Percentiles rank a stretch among this genome's conserved stretches.
These are phyloP conservation scores for Glycine soja DNA, from an alignment of 306 rosid species.

Conservation along the genomic window DNA sequence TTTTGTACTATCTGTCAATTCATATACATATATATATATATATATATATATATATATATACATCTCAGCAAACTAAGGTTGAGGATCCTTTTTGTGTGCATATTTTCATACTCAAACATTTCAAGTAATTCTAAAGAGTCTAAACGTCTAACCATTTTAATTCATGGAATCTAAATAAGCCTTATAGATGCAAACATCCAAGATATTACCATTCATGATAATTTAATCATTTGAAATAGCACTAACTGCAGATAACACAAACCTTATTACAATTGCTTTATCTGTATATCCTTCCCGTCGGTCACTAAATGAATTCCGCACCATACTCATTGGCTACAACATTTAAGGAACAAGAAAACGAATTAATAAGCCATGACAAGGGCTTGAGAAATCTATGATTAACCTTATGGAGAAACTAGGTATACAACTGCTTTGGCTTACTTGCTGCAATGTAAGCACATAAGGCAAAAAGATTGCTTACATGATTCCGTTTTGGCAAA, in stretches of 20 bases:
- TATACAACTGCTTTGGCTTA: constrained; percentile 14
- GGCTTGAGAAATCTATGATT: constrained; percentile 38
- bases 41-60: too few relatives aligned
- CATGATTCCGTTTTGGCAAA: constrained; percentile 87
- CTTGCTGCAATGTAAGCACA: constrained; percentile 25
- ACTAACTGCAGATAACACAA: constrained; percentile 39
- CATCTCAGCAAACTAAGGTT: too few relatives aligned
- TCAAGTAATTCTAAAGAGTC: neutral
- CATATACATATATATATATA: too few relatives aligned
- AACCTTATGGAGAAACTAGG: constrained; percentile 35
- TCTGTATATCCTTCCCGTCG: constrained; percentile 87
- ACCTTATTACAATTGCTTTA: constrained; percentile 92
- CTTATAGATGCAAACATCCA: constrained; percentile 22
- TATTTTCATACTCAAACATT: too few relatives aligned
- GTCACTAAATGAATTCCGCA: constrained; percentile 79
- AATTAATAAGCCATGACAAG: constrained; percentile 44
- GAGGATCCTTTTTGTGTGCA: too few relatives aligned
- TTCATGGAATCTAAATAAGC: constrained; percentile 13
- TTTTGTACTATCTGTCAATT: too few relatives aligned
- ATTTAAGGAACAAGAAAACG: constrained; percentile 40
- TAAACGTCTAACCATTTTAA: constrained; percentile 41
- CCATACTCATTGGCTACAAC: constrained; percentile 83
- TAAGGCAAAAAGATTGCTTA: constrained; percentile 55
- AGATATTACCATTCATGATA: constrained; percentile 8
- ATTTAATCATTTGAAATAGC: constrained; percentile 18